Percentiles rank a stretch among this genome's conserved stretches.
These are phyloP conservation scores for Tetradesmus lagerheimii DNA, from an alignment of 139 green algal genomes.

Conservation along the genomic window DNA sequence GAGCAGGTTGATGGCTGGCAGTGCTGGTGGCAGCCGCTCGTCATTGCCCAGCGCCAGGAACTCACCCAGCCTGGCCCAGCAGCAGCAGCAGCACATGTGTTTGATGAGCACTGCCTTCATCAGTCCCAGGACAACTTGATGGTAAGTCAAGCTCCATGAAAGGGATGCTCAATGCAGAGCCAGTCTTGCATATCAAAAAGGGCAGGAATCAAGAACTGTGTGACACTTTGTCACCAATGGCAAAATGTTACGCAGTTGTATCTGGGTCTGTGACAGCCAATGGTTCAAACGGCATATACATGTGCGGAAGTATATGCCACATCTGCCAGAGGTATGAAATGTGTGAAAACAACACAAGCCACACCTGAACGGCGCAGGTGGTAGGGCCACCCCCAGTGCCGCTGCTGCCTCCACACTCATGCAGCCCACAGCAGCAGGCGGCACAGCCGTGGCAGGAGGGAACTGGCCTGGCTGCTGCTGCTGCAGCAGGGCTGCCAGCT, in stretches of 20 bases:
- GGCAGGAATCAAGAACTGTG: no score
- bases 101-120: no score
- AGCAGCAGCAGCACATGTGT: neutral
- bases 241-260: no score
- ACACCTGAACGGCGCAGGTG: neutral
- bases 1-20: conserved; percentile 29
- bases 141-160: no score
- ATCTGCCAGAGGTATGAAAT: no score
- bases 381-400: neutral
- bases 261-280: no score
- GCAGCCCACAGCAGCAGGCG: neutral
- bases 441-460: neutral
- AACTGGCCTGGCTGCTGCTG: neutral
- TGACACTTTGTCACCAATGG: no score
- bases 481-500: neutral
- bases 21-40: conserved; percentile 2
- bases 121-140: no score
- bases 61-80: neutral
- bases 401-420: neutral
- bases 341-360: neutral
- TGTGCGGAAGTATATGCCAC: no score
- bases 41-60: conserved; percentile 18
- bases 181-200: no score
- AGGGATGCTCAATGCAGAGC: neutral
- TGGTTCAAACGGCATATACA: no score